Evolutionary conservation across 164 flowering plant species (phyloP).

Genomic region (Tetracentron sinense): DNA sequence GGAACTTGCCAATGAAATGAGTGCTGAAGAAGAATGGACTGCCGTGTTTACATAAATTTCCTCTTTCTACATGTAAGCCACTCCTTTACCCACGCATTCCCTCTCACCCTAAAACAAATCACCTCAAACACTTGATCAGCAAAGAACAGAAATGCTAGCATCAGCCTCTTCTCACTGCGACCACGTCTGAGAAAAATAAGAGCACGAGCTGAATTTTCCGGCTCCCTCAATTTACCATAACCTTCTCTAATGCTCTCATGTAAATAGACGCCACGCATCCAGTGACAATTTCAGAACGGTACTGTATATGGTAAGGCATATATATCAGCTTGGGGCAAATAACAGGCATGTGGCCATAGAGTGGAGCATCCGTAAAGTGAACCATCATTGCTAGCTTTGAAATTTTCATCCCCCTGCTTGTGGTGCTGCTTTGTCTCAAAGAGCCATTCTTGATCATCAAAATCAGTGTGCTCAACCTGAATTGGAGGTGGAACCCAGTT

Average conservation of each 20-base stretch:
- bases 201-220: no score
- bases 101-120: no score
- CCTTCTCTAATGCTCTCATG: no score
- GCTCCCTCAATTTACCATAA: not conserved
- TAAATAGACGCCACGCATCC: not conserved
- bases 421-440: slow-evolving; percentile 10
- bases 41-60: no score
- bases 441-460: slow-evolving; percentile 37
- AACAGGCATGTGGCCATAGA: slow-evolving; percentile 23
- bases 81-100: no score
- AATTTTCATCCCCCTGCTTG: slow-evolving; percentile 3
- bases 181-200: no score
- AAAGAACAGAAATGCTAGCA: no score
- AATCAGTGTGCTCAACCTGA: slow-evolving; percentile 1
- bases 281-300: slow-evolving; percentile 25
- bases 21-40: no score
- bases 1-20: no score
- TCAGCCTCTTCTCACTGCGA: no score
- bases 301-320: slow-evolving; percentile 40
- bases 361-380: not conserved
- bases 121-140: no score
- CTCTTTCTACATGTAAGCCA: no score
- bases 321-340: slow-evolving; percentile 26
- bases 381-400: slow-evolving; percentile 4
- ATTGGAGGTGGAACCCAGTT: slow-evolving; percentile 28